These are phyloP conservation scores for Venturia nashicola DNA, from an alignment of 2,329 filamentous ascomycete species.

Conservation along the genomic window DNA sequence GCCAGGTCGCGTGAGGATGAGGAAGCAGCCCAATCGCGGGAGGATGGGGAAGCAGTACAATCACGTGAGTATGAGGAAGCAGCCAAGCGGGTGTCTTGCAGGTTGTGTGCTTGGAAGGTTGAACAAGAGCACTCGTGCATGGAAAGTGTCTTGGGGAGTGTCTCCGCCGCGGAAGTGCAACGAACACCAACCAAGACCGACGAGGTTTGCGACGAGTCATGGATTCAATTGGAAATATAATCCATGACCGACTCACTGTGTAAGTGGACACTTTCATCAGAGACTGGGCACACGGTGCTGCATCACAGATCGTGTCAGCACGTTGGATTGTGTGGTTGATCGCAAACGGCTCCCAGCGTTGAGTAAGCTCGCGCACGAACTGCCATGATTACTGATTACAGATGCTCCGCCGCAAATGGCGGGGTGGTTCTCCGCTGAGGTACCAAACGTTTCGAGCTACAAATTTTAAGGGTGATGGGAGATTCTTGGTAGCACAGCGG, in stretches of 20 bases:
- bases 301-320: not conserved
- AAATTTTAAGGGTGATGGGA: too few relatives aligned
- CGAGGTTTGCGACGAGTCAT: not conserved
- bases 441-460: not conserved
- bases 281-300: not conserved
- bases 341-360: not conserved
- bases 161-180: too few relatives aligned
- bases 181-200: not conserved
- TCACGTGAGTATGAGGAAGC: not conserved
- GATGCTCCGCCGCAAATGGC: not conserved
- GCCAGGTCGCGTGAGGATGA: not conserved
- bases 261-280: not conserved
- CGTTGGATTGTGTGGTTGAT: not conserved
- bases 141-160: too few relatives aligned
- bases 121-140: not conserved
- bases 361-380: not conserved
- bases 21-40: not conserved
- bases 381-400: not conserved
- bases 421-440: not conserved
- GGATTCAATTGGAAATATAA: not conserved
- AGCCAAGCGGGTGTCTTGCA: not conserved
- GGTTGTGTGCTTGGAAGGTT: not conserved
- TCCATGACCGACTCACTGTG: not conserved
- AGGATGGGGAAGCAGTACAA: too few relatives aligned
- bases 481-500: too few relatives aligned